Evolutionary conservation across 441 rosid genomes (phyloP), one percentile per base, ranked within the genome.

Genomic region (Jatropha multifida): DNA sequence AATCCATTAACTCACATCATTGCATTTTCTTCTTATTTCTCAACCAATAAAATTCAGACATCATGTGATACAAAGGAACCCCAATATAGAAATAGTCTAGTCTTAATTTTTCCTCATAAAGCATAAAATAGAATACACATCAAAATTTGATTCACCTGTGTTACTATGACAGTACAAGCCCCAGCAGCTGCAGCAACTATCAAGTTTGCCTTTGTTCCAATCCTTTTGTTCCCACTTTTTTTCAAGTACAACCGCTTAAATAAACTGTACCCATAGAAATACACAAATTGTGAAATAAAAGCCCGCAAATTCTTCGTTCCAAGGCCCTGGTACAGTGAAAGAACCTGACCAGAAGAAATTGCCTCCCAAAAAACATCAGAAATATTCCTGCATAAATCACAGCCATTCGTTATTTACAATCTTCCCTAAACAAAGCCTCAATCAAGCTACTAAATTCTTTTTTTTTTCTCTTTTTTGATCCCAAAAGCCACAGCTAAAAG

Each of bases 311-410:
- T 94, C 90, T 95, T 95, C 1, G 98, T 91, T 77, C 98, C 94
- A 48, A 95, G 88, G 59, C 99, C 99, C 82, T 93, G 98, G 83
- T 95, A 95, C 79, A 95, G 64, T 17, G 98, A 93, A 73, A 88
- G 88, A 82, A 93, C 83, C 69, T 87, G 87, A 11, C 89, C 73
- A 0, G 89, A 81, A 54, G 92, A 84, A 51, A 91, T 77, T n/a
- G 98, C 98, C 81, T 94, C 96, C 98, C 96, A 88, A 1, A 95
- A 84, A 42, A 95, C 99, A 89, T 92, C 99, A 71, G 97, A 83
- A 42, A 90, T 78, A 65, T 85, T 80, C 86, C 99, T 90, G 92
- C 80, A 79, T 3, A 78, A 83, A 4, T 40, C 84, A 78, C 66
- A 27, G 4, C 42, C 70, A 32, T 46, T 42, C 58, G 12, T 49